These are phyloP conservation scores for Candida ipomoeae DNA, from an alignment of 805 yeast species.

Conservation along the genomic window DNA sequence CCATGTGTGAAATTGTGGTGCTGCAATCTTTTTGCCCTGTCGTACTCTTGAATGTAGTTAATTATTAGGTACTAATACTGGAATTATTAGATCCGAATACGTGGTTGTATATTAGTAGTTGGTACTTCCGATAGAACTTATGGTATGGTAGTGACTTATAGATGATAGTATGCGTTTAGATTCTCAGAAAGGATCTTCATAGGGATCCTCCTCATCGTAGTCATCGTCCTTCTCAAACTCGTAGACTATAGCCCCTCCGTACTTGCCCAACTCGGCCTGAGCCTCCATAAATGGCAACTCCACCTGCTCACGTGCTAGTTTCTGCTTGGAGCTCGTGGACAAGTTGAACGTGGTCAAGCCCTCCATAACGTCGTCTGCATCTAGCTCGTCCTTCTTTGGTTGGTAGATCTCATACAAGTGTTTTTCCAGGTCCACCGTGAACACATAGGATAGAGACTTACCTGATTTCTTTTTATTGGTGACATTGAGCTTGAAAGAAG, in stretches of 20 bases:
- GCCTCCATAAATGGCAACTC: conserved; percentile 91
- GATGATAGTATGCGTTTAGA: too few relatives aligned
- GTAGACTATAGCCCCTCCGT: conserved; percentile 92
- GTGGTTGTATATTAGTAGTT: too few relatives aligned
- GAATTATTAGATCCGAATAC: too few relatives aligned
- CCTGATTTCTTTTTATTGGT: conserved; percentile 83
- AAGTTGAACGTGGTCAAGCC: conserved; percentile 86
- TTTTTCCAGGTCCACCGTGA: conserved; percentile 44
- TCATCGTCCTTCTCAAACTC: conserved; percentile 96
- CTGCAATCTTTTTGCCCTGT: too few relatives aligned
- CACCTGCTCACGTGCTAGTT: conserved; percentile 74
- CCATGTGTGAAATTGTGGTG: too few relatives aligned
- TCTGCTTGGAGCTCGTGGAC: conserved; percentile 70
- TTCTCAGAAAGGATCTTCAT: conserved; percentile 60
- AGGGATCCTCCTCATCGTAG: conserved; percentile 97
- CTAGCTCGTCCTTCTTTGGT: conserved; percentile 33
- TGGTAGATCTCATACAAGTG: conserved; percentile 39
- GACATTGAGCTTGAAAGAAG: conserved; percentile 45
- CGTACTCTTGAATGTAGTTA: too few relatives aligned
- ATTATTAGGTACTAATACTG: too few relatives aligned
- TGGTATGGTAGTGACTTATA: too few relatives aligned
- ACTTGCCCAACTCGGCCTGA: conserved; percentile 54
- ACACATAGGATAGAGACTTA: conserved; percentile 57
- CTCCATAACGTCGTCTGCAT: conserved; percentile 50
- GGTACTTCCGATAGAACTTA: too few relatives aligned